These are phyloP conservation scores for Rhamnella rubrinervis DNA, from an alignment of 331 rosid species.

Conservation along the genomic window DNA sequence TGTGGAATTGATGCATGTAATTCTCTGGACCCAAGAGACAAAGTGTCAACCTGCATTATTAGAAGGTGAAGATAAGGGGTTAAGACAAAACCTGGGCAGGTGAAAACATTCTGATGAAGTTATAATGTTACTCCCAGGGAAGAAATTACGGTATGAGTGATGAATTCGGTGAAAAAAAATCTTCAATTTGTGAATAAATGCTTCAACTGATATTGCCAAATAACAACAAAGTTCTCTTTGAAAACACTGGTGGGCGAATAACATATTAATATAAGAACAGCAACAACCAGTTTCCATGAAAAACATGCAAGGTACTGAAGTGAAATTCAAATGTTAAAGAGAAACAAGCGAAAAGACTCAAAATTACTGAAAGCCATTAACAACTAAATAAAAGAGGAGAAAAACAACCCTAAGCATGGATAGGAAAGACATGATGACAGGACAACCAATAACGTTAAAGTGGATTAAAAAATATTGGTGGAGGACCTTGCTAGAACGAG, in stretches of 20 bases:
- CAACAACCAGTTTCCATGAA: too few species aligned
- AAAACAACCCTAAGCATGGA: neutral
- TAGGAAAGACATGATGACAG: neutral
- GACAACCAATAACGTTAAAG: neutral
- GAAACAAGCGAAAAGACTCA: neutral
- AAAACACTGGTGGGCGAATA: too few species aligned
- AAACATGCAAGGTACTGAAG: neutral
- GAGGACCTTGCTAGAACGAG: constrained; percentile 41
- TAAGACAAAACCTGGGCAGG: neutral
- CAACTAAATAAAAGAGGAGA: neutral
- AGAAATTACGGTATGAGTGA: too few species aligned
- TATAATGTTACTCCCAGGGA: too few species aligned
- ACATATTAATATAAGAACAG: too few species aligned
- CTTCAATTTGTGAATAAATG: neutral
- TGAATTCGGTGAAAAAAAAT: too few species aligned
- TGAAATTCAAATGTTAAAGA: neutral
- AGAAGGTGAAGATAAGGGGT: neutral
- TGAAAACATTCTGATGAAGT: too few species aligned
- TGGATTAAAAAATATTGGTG: neutral
- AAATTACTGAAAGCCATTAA: neutral
- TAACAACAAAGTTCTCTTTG: too few species aligned
- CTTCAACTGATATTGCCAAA: neutral
- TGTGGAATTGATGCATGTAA: constrained; percentile 40
- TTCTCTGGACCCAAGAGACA: constrained; percentile 33
- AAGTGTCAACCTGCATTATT: constrained; percentile 42